These are phyloP conservation scores for Acanthochlamys bracteata DNA, from an alignment of 106 monocot species.

Conservation along the genomic window DNA sequence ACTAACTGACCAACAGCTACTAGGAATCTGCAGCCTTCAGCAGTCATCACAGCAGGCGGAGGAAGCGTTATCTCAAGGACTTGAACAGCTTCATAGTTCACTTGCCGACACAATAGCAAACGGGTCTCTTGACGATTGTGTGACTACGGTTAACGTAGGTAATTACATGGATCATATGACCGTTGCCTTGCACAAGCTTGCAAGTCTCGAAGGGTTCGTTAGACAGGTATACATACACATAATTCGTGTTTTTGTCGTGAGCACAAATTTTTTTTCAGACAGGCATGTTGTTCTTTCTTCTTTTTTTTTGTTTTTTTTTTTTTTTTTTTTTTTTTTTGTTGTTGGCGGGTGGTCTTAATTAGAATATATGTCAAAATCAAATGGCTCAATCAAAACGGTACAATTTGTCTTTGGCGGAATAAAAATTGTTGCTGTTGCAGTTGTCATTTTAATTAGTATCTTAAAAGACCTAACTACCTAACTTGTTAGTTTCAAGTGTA, in stretches of 20 bases:
- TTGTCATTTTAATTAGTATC: too few relatives aligned
- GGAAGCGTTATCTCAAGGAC: conserved; percentile 87
- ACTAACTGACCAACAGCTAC: conserved; percentile 74
- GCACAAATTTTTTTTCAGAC: too few relatives aligned
- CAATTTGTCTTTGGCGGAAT: too few relatives aligned
- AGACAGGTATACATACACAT: conserved; percentile 44
- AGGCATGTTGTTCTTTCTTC: too few relatives aligned
- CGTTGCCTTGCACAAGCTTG: conserved; percentile 60
- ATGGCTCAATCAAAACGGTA: too few relatives aligned
- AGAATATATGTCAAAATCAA: too few relatives aligned
- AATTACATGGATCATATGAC: conserved; percentile 92
- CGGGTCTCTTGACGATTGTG: conserved; percentile 37
- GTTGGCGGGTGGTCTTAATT: too few relatives aligned
- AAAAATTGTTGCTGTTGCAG: too few relatives aligned
- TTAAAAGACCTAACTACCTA: too few relatives aligned
- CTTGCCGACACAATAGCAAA: conserved; percentile 56
- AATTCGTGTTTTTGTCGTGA: neutral
- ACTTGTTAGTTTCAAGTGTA: too few relatives aligned
- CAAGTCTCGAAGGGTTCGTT: conserved; percentile 77
- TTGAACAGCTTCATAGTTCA: conserved; percentile 82
- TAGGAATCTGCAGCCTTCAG: conserved; percentile 74
- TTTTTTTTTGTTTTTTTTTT: too few relatives aligned
- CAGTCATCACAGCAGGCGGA: conserved; percentile 90
- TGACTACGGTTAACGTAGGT: conserved; percentile 19
- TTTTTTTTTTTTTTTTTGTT: too few relatives aligned